phyloP scores from a whole-genome alignment of 805 yeast genomes.

The Scheffersomyces ergatensis region DNA sequence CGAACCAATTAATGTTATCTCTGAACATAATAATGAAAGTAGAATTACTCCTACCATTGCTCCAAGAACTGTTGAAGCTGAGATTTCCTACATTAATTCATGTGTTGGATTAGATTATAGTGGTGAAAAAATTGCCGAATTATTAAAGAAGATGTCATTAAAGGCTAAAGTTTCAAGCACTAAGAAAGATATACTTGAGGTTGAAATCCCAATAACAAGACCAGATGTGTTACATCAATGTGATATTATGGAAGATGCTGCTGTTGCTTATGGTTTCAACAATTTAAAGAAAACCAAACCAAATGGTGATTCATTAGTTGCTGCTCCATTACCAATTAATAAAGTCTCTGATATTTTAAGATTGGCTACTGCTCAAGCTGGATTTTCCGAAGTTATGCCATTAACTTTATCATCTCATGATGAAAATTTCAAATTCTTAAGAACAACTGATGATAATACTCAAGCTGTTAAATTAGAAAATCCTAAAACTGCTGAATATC shows the following conservation, averaged over 20 bases:
- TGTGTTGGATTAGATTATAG: constrained; percentile 81
- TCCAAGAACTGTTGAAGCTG: constrained; percentile 70
- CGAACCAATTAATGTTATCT: constrained; percentile 85
- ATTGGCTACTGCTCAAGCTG: constrained; percentile 87
- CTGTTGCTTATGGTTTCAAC: constrained; percentile 93
- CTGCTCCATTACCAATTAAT: constrained; percentile 87
- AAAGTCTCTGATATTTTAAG: constrained; percentile 89
- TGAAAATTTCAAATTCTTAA: constrained; percentile 89
- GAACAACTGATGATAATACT: constrained; percentile 68
- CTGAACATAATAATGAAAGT: constrained; percentile 74
- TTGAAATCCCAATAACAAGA: constrained; percentile 87
- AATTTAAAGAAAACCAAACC: constrained; percentile 78
- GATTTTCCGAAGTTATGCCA: constrained; percentile 95
- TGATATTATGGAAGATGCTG: constrained; percentile 98
- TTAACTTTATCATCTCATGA: constrained; percentile 94
- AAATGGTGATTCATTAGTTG: constrained; percentile 74
- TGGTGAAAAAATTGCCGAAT: constrained; percentile 62
- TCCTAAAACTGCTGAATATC: constrained; percentile 95
- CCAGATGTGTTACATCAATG: constrained; percentile 95
- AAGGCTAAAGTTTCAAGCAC: constrained; percentile 51
- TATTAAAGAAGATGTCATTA: constrained; percentile 81
- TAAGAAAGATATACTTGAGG: constrained; percentile 54
- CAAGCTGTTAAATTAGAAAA: constrained; percentile 87
- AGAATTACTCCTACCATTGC: constrained; percentile 73
- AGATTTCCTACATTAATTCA: constrained; percentile 82